Base-by-base conservation (phyloP, 371 early-diverging fungal genomes). In the Actinomucor elegans region DNA sequence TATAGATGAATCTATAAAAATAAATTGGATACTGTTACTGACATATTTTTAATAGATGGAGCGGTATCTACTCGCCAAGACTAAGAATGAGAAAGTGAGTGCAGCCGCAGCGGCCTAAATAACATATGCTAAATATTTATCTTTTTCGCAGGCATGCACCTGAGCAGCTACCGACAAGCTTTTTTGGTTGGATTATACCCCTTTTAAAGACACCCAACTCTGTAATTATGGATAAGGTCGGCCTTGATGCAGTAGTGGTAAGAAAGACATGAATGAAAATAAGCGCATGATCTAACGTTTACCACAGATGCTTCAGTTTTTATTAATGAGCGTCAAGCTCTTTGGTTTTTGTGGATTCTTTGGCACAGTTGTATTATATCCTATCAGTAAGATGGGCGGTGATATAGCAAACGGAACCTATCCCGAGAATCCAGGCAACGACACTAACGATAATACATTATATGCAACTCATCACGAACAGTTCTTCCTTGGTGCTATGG, bases 191-290 rank as follows among this genome's bases (percentile, higher is more conserved):
- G 86, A 81, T 86, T 48, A 55, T 71, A 15, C 80, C 84, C 18
- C 51, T 86, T 26, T 43, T 83, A 27, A 68, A 68, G 34, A 79
- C 79, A 15, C 72, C 81, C 2, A 76, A 86, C 46, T 64, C 71
- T 7, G 82, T 79, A 20, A 60, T 84, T 11, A 63, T 86, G 27
- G 77, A 86, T 20, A 75, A 84, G 59, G 80, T 84, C 26, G 88
- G 88, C 15, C 59, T 87, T 12, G 88, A 87, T 59, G 86, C 88
- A 1, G 85, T 84, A 18, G 83, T 87, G 75, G 75, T 71, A 66
- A 44, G 48, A 47, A 4, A 31, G 27, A 36, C 20, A 29, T 35
- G 35, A 23, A 32, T 14, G 42, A 18, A n/a, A n/a, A n/a, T n/a
- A n/a, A n/a, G n/a, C n/a, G n/a, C n/a, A 23, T 5, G 10, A 42